phyloP scores from a whole-genome alignment of 306 rosid species.

The Lathyrus aphaca region DNA sequence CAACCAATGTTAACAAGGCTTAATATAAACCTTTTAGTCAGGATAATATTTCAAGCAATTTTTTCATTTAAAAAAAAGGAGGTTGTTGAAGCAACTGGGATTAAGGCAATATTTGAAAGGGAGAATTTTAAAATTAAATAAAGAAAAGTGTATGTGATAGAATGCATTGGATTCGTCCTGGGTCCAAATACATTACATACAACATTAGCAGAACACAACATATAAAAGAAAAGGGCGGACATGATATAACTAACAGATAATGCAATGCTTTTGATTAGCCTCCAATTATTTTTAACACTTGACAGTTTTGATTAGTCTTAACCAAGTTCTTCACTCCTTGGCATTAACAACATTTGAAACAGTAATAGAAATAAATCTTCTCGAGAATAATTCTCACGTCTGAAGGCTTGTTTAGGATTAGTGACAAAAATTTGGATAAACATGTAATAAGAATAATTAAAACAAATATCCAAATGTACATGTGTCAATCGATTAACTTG shows the following conservation, averaged over 20 bases:
- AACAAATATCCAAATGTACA: too few species aligned
- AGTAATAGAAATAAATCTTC: conserved; percentile 20
- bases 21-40: conserved; percentile 2
- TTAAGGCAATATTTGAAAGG: conserved; percentile 24
- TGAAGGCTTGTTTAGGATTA: too few species aligned
- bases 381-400: too few species aligned
- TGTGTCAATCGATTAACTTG: too few species aligned
- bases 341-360: conserved; percentile 1
- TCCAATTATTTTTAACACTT: conserved; percentile 7
- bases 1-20: conserved; percentile 3
- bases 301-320: not conserved
- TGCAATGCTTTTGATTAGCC: conserved; percentile 10
- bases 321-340: conserved; percentile 13
- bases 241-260: conserved; percentile 5
- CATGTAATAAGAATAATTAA: too few species aligned
- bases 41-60: not conserved
- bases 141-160: not conserved
- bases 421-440: too few species aligned
- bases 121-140: not conserved
- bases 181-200: not conserved
- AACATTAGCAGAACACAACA: not conserved
- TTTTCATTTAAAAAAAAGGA: not conserved
- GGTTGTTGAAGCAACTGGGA: not conserved
- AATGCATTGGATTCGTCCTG: conserved; percentile 1
- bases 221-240: not conserved